Evolutionary conservation across 2,329 filamentous ascomycete genomes (phyloP).

Genomic region (Aureobasidium sp.): DNA sequence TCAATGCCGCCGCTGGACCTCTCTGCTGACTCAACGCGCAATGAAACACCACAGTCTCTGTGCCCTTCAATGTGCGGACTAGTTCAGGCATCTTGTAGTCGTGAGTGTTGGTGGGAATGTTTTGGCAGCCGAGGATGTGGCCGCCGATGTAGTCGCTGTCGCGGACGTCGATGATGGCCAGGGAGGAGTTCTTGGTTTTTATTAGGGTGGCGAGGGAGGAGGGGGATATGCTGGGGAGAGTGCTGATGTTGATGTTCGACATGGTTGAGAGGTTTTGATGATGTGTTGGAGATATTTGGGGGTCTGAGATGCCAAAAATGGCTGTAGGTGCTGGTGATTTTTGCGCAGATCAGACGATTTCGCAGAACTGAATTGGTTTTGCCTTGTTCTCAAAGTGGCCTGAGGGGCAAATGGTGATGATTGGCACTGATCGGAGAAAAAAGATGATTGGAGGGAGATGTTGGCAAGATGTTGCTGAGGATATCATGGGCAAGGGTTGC

Average conservation of each 20-base stretch:
- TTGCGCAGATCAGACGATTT: no score
- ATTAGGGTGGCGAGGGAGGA: conserved; percentile 62
- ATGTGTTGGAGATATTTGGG: no score
- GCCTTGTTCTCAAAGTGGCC: no score
- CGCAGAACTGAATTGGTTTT: no score
- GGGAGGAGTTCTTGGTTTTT: conserved; percentile 26
- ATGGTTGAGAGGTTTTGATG: neutral
- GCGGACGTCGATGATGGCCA: conserved; percentile 82
- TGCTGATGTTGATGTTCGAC: conserved; percentile 50
- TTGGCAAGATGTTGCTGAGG: no score
- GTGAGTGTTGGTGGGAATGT: conserved; percentile 67
- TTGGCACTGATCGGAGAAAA: no score
- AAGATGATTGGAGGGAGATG: no score
- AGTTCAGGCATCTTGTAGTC: conserved; percentile 75
- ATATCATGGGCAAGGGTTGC: neutral
- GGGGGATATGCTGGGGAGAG: conserved; percentile 60
- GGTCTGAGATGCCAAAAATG: no score
- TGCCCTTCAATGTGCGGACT: conserved; percentile 67
- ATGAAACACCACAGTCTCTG: conserved; percentile 86
- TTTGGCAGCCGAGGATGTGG: conserved; percentile 71
- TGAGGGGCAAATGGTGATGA: no score
- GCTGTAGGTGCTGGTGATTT: no score
- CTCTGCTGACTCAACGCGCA: conserved; percentile 78
- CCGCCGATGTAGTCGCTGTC: conserved; percentile 88
- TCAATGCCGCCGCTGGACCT: conserved; percentile 51